Evolutionary conservation across 1,284 basidiomycete species (phyloP).

Genomic region (Cryptococcus sp.): DNA sequence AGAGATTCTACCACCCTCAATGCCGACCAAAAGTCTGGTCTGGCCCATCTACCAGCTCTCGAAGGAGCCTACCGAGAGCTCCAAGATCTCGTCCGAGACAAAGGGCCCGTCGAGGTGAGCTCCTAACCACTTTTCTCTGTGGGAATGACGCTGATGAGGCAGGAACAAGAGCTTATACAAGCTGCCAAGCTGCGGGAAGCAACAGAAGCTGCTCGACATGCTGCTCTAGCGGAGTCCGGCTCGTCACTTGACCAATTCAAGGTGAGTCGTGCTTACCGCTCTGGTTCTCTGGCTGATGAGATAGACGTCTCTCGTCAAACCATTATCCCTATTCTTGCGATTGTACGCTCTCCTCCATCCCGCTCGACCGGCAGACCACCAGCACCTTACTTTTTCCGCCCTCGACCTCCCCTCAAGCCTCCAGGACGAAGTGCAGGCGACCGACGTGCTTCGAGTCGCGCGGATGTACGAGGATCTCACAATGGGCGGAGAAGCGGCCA

Average conservation of each 20-base stretch:
- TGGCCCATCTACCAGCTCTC: conserved; percentile 64
- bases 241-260: conserved; percentile 8
- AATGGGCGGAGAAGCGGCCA: conserved; percentile 23
- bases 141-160: not conserved
- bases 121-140: not conserved
- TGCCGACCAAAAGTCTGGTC: conserved; percentile 68
- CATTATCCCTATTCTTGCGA: conserved; percentile 61
- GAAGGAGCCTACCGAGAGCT: conserved; percentile 73
- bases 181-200: conserved; percentile 21
- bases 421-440: conserved; percentile 40
- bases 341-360: conserved; percentile 56
- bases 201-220: conserved; percentile 17
- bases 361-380: conserved; percentile 30
- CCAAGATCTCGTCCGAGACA: conserved; percentile 66
- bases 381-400: conserved; percentile 46
- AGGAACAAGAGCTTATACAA: conserved; percentile 27
- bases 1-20: conserved; percentile 67
- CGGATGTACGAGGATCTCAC: conserved; percentile 36
- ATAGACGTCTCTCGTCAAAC: conserved; percentile 1
- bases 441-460: conserved; percentile 38
- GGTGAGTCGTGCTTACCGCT: conserved; percentile 7
- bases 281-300: not conserved
- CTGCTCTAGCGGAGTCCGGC: conserved; percentile 7
- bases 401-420: conserved; percentile 37
- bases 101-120: conserved; percentile 59